Evolutionary conservation across 140 eudicot genomes (phyloP).

Genomic region (Oenanthe javanica): DNA sequence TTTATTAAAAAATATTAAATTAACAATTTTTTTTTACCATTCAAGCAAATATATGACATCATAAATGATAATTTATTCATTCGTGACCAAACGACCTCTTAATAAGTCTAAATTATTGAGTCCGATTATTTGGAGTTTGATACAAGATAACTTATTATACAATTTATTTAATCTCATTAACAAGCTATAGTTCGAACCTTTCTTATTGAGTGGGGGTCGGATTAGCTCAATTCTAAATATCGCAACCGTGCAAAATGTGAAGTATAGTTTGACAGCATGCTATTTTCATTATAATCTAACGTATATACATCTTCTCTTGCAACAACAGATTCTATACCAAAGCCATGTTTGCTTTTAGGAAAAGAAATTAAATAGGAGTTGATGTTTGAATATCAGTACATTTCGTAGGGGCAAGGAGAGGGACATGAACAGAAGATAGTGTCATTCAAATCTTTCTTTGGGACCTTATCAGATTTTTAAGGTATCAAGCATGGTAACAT

Average conservation of each 20-base stretch:
- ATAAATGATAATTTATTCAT: too few species aligned
- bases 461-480: constrained; percentile 2
- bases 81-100: too few species aligned
- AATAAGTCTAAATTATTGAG: too few species aligned
- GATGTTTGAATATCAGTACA: background rate
- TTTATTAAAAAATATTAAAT: too few species aligned
- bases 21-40: too few species aligned
- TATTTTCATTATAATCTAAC: background rate
- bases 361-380: background rate
- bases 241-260: background rate
- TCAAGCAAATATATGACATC: too few species aligned
- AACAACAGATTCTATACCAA: background rate
- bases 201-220: too few species aligned
- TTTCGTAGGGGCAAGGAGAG: background rate
- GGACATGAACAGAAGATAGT: background rate
- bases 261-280: background rate
- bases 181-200: background rate
- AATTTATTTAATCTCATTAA: too few species aligned
- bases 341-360: background rate
- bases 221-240: background rate
- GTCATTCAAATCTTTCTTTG: background rate
- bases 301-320: too few species aligned
- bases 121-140: background rate
- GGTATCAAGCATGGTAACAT: background rate
- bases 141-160: background rate